These are phyloP conservation scores for Rhododendron henanense DNA, from an alignment of 148 eudicot species.

Conservation along the genomic window DNA sequence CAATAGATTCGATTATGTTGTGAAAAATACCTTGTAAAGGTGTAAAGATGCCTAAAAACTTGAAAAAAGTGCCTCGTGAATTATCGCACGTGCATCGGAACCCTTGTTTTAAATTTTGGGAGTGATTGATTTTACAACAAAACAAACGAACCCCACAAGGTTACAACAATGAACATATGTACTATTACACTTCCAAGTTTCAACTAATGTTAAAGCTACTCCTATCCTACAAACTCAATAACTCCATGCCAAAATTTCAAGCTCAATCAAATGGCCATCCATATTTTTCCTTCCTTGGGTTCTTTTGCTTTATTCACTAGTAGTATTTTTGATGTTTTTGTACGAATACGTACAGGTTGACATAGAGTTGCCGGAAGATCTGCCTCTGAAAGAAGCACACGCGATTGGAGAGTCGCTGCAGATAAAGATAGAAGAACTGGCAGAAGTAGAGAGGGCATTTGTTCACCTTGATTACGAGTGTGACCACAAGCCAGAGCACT, in stretches of 20 bases:
- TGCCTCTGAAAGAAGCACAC: slow-evolving; percentile 58
- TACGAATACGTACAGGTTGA: slow-evolving; percentile 35
- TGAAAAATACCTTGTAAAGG: too few relatives aligned
- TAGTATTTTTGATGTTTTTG: neutral
- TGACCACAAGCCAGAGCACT: slow-evolving; percentile 72
- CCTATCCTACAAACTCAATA: neutral
- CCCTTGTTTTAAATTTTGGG: too few relatives aligned
- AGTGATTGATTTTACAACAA: too few relatives aligned
- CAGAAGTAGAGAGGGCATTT: slow-evolving; percentile 66
- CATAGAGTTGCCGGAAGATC: slow-evolving; percentile 63
- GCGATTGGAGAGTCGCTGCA: slow-evolving; percentile 62
- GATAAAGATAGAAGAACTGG: slow-evolving; percentile 59
- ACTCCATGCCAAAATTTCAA: neutral
- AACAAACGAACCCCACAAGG: too few relatives aligned
- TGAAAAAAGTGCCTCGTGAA: too few relatives aligned
- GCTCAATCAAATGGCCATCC: neutral
- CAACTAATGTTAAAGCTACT: neutral
- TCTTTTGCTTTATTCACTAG: neutral
- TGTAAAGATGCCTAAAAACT: too few relatives aligned
- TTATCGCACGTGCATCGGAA: too few relatives aligned
- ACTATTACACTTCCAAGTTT: neutral
- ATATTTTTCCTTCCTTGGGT: neutral
- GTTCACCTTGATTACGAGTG: slow-evolving; percentile 71
- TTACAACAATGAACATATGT: too few relatives aligned
- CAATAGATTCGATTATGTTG: too few relatives aligned